Evolutionary conservation across 768 basidiomycete species (phyloP), one percentile per base, ranked within the genome.

Genomic region (Kwoniella sp.): DNA sequence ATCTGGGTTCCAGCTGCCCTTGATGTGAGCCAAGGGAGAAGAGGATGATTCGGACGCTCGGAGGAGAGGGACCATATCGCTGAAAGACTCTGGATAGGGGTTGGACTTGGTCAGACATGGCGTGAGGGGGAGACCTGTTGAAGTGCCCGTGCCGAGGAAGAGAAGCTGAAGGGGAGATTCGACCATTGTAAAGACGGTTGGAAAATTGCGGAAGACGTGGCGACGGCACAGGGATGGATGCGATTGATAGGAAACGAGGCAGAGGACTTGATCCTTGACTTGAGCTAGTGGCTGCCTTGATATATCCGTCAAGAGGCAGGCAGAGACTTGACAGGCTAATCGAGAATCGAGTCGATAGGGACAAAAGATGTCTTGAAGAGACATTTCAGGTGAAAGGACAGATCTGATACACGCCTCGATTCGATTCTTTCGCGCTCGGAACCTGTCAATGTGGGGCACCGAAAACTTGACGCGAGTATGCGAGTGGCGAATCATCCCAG

Each of bases 61-160:
- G 82, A 11, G 82, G 82, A 15, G 86, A 17, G 72, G 74, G 30
- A 72, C 58, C 57, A 66, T 64, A 3, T 66, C 54, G 9, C 56
- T 51, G 52, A 71, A 68, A 26, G 59, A 28, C 26, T 51, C 45
- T 15, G 73, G 72, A 47, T 72, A 76, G 11, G 70, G 63, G 29
- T 69, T 63, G 23, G 70, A 86, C 38, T 86, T 85, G 0, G 93
- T 94, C 64, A 96, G 82, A 80, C 93, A 96, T 8, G 81, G 75
- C 23, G 84, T 78, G 45, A 81, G 82, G 17, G 91, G 91, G 15
- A 93, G 67, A 67, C 87, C 86, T 29, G 86, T 86, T 9, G 91
- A 92, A 29, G 88, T 89, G 56, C 90, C 91, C 38, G 90, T 93
- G 58, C 91, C 91, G 30, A 92, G 86, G 77, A 92, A 90, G 63